Base-by-base conservation (phyloP, 352 stramenopile species). In the Globisporangium heterothallicum region DNA sequence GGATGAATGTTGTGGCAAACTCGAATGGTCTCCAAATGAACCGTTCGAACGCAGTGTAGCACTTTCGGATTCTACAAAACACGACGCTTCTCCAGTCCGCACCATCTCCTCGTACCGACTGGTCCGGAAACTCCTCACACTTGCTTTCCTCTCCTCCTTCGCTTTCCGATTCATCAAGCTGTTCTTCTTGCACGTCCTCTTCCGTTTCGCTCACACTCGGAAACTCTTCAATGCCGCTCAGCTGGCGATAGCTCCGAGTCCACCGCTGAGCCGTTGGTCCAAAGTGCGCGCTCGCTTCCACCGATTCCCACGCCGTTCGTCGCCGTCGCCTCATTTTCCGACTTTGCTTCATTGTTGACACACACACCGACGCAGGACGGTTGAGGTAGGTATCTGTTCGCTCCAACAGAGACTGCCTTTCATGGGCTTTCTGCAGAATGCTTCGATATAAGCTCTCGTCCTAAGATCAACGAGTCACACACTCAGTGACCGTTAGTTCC, bases 11-110 rank as follows among this genome's bases (percentile, higher is more conserved):
- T 4, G 70, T 87, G 26, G 63, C 51, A 42, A 88, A 70, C 51
- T 88, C 77, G 25, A 92, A 71, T 8, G 79, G 82, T 18, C 68
- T 75, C 82, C 82, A 92, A 18, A 92, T 21, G n/a, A 74, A 72
- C 6, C 54, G 58, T 13, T 74, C 57, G 29, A 90, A 73, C 34
- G 59, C 14, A 18, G 35, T 47, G 36, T 76, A 75, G 12, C 66
- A 42, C 7, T 48, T 56, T 29, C 61, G 56, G 29, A 59, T 58
- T 7, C 40, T 32, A 38, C 42, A 45, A 40, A 58, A 3, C 2
- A 53, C 38, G 27, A 18, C 29, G 13, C 41, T 34, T 3, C 7
- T 19, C 18, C 35, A 49, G 8, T 22, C 5, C 13, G 27, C n/a
- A 4, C 13, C 14, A 24, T 32, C 13, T 22, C 4, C 18, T 12